These are phyloP conservation scores for Luffa aegyptiaca DNA, from an alignment of 306 rosid species.

Conservation along the genomic window DNA sequence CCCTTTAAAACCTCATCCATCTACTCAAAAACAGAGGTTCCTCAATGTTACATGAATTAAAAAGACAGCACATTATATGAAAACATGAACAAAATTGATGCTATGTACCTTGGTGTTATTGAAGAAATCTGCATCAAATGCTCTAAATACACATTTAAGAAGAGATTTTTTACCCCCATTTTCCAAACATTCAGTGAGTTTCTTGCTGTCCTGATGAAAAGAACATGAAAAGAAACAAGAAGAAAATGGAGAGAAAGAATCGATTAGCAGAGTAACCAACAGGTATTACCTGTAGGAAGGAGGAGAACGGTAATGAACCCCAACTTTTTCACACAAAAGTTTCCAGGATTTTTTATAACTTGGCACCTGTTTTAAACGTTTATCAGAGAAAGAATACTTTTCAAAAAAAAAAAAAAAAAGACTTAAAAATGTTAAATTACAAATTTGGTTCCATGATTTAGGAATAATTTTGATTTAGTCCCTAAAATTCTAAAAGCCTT, in stretches of 20 bases:
- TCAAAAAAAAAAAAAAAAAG: background rate
- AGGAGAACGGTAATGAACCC: constrained; percentile 21
- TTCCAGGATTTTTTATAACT: constrained; percentile 25
- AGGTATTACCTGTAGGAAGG: background rate
- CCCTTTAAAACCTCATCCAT: constrained; percentile 40
- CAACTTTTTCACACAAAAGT: constrained; percentile 22
- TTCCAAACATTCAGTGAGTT: constrained; percentile 12
- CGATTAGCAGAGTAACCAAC: background rate
- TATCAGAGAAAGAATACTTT: constrained; percentile 16
- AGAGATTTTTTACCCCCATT: constrained; percentile 16
- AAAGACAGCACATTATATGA: background rate
- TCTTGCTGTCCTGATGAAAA: constrained; percentile 41
- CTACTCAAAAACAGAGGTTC: constrained; percentile 18
- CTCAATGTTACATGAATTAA: background rate
- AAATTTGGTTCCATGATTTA: background rate
- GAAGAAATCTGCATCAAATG: constrained; percentile 63
- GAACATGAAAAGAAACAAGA: background rate
- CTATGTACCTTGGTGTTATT: constrained; percentile 30
- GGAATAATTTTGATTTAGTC: too few species aligned
- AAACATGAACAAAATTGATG: background rate
- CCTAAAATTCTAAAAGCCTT: too few species aligned
- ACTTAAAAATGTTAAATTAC: background rate
- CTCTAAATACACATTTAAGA: constrained; percentile 32
- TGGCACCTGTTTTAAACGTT: constrained; percentile 24
- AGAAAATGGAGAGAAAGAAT: background rate